Evolutionary conservation across 495 filamentous ascomycete species (phyloP).

Genomic region (Cenococcum geophilum): DNA sequence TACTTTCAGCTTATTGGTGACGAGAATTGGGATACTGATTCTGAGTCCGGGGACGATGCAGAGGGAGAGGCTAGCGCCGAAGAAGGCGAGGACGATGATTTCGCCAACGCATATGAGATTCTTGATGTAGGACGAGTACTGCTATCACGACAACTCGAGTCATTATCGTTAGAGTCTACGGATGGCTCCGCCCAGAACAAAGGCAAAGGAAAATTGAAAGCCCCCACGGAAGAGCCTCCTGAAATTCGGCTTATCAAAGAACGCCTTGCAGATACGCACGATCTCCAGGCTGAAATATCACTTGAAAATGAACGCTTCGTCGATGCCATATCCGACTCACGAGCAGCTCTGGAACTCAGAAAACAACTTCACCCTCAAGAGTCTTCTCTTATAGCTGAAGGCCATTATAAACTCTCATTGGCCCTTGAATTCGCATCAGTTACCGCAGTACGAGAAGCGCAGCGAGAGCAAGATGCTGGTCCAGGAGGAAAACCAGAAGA

Average conservation of each 20-base stretch:
- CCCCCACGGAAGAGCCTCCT: constrained; percentile 12
- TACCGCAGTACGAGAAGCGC: constrained; percentile 50
- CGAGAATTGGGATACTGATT: constrained; percentile 76
- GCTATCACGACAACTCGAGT: constrained; percentile 53
- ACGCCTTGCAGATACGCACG: constrained; percentile 81
- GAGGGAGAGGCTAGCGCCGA: constrained; percentile 34
- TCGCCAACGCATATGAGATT: constrained; percentile 82
- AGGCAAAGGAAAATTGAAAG: constrained; percentile 49
- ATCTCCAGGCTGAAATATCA: constrained; percentile 87
- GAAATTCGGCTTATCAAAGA: constrained; percentile 63
- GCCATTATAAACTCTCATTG: constrained; percentile 90
- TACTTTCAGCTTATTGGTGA: constrained; percentile 91
- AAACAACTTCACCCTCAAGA: constrained; percentile 67
- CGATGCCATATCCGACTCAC: constrained; percentile 73
- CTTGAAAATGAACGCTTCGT: constrained; percentile 86
- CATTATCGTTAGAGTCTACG: constrained; percentile 34
- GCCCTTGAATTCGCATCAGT: constrained; percentile 89
- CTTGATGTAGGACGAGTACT: constrained; percentile 86
- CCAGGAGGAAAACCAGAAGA: constrained; percentile 8
- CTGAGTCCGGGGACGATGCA: constrained; percentile 65
- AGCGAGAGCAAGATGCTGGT: constrained; percentile 34
- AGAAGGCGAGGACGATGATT: constrained; percentile 79
- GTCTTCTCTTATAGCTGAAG: constrained; percentile 81
- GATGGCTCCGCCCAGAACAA: constrained; percentile 40
- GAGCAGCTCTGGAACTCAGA: constrained; percentile 68